Evolutionary conservation across 129 eudicot species (phyloP).

Genomic region (Flaveria brownii): DNA sequence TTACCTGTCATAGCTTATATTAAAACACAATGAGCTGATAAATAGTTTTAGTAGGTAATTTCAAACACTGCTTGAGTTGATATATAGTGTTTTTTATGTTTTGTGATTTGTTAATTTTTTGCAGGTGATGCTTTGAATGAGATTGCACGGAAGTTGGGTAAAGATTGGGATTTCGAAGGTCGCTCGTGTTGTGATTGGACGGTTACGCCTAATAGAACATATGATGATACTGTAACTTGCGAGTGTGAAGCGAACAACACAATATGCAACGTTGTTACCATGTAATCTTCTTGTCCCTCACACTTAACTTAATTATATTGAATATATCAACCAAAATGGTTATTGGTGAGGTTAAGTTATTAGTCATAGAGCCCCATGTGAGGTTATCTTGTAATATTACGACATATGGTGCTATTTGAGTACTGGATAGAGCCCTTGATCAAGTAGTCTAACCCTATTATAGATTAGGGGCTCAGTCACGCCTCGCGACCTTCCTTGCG

Average conservation of each 20-base stretch:
- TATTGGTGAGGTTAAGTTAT: background rate
- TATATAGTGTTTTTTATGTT: background rate
- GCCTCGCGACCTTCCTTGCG: too few species aligned
- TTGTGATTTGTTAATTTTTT: background rate
- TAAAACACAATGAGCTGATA: background rate
- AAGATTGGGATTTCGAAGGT: conserved; percentile 54
- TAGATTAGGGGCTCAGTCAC: too few species aligned
- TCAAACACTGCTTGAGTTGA: background rate
- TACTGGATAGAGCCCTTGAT: too few species aligned
- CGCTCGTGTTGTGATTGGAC: conserved; percentile 37
- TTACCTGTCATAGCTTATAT: background rate
- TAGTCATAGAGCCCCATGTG: too few species aligned
- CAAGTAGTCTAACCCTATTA: too few species aligned
- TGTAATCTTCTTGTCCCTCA: conserved; percentile 16
- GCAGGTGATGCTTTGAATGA: conserved; percentile 43
- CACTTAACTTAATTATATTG: background rate
- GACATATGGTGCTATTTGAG: too few species aligned
- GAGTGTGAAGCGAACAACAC: background rate
- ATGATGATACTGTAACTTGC: background rate
- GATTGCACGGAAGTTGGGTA: conserved; percentile 56
- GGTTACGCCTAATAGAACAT: background rate
- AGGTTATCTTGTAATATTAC: too few species aligned
- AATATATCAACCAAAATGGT: background rate
- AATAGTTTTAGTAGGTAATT: background rate
- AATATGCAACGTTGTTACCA: background rate